Base-by-base conservation (phyloP, 2,329 filamentous ascomycete species). In the Scleromitrula shiraiana region DNA sequence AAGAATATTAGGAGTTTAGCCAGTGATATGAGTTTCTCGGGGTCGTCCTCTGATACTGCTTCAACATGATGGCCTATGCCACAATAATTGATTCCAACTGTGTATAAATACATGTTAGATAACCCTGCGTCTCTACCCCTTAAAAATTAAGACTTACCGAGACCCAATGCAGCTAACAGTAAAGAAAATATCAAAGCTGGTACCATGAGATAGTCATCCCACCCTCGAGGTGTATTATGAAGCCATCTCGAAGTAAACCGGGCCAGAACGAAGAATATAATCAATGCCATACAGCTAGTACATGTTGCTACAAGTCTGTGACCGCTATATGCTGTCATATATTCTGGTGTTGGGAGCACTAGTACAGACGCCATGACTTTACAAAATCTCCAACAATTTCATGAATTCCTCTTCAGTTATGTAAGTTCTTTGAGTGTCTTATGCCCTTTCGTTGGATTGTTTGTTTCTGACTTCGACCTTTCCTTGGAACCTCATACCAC, bases 201-300 rank as follows among this genome's bases (percentile, higher is more conserved):
- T 37, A 49, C 6, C 40, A 49, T 49, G 12, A 49, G 39, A 26
- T 44, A 44, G n/a, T 49, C 46, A 23, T 49, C 46, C 46, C 46
- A 49, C 12, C 46, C 46, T 20, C 19, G 22, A 5, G 44, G 44
- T 26, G 44, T 47, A 7, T 47, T 33, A 6, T 47, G 44, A 33
- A 47, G 14, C 26, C 27, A 41, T 24, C 44, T 47, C 8, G 37
- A 41, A 23, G 17, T 6, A 22, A 47, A 47, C 17, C 44, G 40
- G 8, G 38, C 37, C 14, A 19, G 6, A 19, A 47, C 37, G 12
- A 47, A 47, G 17, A 47, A 27, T 5, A 47, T 14, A 26, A 41
- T 26, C 15, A 47, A n/a, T 6, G 23, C 17, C 14, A 47, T 41
- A 23, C 20, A 41, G 26, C 27, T 15, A 17, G 41, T 26, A 26